phyloP scores from a whole-genome alignment of 352 stramenopile species.

The Pythium pectinolyticum region DNA sequence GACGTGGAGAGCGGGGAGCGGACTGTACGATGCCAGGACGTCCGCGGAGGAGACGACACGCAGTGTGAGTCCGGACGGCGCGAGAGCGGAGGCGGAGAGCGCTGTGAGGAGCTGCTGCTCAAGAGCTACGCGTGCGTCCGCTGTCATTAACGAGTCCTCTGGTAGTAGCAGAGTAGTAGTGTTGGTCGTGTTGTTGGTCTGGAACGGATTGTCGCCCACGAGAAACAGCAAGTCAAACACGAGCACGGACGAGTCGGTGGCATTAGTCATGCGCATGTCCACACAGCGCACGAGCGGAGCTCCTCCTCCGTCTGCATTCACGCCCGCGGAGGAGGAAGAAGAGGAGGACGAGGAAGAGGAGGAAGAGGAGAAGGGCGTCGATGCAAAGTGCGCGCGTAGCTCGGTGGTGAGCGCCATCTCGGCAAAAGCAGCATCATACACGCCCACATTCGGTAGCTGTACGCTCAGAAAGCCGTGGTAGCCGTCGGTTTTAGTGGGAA shows the following conservation, averaged over 20 bases:
- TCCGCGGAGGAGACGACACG: background rate
- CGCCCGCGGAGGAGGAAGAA: too few species aligned
- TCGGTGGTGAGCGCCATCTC: conserved; percentile 2
- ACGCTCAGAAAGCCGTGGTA: conserved; percentile 15
- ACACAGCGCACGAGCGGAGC: conserved; percentile 2
- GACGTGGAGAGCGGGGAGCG: conserved; percentile 1
- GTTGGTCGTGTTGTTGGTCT: background rate
- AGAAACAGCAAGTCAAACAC: conserved; percentile 27
- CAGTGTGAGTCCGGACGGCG: background rate
- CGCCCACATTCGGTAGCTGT: background rate
- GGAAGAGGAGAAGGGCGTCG: too few species aligned
- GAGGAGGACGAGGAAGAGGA: too few species aligned
- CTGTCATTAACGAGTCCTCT: too few species aligned
- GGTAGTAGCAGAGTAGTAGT: too few species aligned
- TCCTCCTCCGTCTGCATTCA: too few species aligned
- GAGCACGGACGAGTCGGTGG: background rate
- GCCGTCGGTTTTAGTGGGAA: background rate
- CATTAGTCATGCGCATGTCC: conserved; percentile 6
- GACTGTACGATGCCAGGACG: background rate
- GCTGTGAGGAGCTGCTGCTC: background rate
- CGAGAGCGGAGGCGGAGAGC: background rate
- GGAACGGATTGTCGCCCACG: conserved; percentile 15
- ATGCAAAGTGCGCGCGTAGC: conserved; percentile 1
- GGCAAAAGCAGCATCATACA: conserved; percentile 10
- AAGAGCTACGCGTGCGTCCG: conserved; percentile 3